Conservation (phyloP, 2,329 filamentous ascomycete species). For the Exophiala dermatitidis region DNA sequence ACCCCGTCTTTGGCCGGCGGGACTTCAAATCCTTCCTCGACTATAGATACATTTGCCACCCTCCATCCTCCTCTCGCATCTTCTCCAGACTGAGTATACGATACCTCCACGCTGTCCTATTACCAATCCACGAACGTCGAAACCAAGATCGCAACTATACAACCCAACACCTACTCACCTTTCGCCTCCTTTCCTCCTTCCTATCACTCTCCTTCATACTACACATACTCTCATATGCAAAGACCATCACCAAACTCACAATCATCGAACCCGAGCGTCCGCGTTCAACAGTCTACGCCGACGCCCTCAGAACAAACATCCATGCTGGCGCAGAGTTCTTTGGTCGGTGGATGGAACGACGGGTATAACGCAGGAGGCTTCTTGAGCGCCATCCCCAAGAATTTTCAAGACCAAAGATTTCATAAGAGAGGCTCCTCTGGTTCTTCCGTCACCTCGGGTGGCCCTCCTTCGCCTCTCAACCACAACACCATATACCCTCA, state of each 20-base stretch:
- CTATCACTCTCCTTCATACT: neutral
- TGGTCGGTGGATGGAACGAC: constrained; percentile 25
- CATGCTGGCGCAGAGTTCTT: constrained; percentile 22
- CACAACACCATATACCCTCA: constrained; percentile 34
- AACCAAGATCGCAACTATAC: constrained; percentile 10
- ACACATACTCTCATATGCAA: constrained; percentile 16
- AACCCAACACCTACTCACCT: constrained; percentile 4
- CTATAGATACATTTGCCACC: constrained; percentile 22
- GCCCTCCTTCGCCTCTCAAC: constrained; percentile 36
- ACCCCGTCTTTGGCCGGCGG: constrained; percentile 5
- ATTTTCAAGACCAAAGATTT: constrained; percentile 25
- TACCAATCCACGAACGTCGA: constrained; percentile 5
- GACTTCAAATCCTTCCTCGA: constrained; percentile 16
- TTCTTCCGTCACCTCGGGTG: constrained; percentile 40
- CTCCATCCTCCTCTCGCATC: constrained; percentile 5
- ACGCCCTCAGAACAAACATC: constrained; percentile 19
- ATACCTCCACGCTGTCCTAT: constrained; percentile 3
- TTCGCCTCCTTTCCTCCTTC: constrained; percentile 13
- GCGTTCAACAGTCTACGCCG: constrained; percentile 23
- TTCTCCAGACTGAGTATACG: constrained; percentile 13
- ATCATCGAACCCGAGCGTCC: constrained; percentile 18
- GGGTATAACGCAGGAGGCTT: constrained; percentile 16
- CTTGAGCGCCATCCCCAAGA: constrained; percentile 25
- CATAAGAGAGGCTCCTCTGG: constrained; percentile 39
- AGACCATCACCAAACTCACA: constrained; percentile 14